Evolutionary conservation across 2,329 filamentous ascomycete genomes (phyloP).

Genomic region (Microsporum canis): DNA sequence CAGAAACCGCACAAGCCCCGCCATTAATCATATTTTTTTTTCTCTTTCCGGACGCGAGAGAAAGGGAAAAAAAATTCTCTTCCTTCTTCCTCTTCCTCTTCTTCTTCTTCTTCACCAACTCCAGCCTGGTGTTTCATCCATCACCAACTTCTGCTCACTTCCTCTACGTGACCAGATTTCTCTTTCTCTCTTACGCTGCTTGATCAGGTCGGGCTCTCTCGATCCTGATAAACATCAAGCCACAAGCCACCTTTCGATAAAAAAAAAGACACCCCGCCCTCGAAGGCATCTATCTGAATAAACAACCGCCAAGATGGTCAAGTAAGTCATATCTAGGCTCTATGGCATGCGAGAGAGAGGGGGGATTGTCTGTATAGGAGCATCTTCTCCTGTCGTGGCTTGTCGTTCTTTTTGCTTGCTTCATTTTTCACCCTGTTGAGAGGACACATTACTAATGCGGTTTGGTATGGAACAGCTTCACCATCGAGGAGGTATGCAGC

Average conservation of each 20-base stretch:
- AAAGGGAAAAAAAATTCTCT: slow-evolving; percentile 16
- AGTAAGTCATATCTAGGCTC: slow-evolving; percentile 56
- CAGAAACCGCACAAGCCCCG: slow-evolving; percentile 15
- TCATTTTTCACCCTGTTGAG: slow-evolving; percentile 7
- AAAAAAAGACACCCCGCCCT: slow-evolving; percentile 28
- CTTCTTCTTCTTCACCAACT: slow-evolving; percentile 18
- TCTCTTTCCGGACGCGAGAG: slow-evolving; percentile 10
- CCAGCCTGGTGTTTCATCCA: slow-evolving; percentile 11
- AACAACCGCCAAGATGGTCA: slow-evolving; percentile 93
- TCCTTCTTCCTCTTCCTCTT: slow-evolving; percentile 16
- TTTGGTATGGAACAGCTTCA: slow-evolving; percentile 58
- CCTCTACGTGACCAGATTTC: slow-evolving; percentile 13
- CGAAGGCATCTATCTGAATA: slow-evolving; percentile 25
- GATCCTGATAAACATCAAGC: slow-evolving; percentile 28
- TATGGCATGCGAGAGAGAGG: not conserved
- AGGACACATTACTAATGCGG: not conserved
- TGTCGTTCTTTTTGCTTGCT: not conserved
- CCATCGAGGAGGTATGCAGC: slow-evolving; percentile 68
- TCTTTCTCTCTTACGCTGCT: slow-evolving; percentile 5
- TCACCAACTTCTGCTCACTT: not conserved
- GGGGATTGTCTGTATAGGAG: not conserved
- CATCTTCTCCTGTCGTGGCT: not conserved
- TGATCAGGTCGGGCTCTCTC: slow-evolving; percentile 34
- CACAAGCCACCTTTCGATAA: not conserved
- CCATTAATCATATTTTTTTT: slow-evolving; percentile 11